These are phyloP conservation scores for Chiua virens DNA, from an alignment of 768 basidiomycete species.

Conservation along the genomic window DNA sequence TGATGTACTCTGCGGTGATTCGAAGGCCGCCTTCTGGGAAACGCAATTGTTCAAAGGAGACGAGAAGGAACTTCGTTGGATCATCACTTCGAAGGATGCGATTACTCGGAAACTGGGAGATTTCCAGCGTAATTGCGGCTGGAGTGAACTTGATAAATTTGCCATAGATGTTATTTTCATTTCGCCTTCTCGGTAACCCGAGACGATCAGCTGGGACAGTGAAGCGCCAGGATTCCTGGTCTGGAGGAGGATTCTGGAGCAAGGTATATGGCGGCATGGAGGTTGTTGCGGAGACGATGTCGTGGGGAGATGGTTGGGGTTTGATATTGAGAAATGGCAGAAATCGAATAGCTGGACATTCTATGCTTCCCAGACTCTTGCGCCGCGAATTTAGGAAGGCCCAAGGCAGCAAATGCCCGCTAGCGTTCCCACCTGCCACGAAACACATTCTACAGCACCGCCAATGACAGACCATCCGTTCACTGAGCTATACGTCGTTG, in stretches of 20 bases:
- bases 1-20: conserved; percentile 54
- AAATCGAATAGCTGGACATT: conserved; percentile 1
- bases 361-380: conserved; percentile 1
- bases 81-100: conserved; percentile 61
- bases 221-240: conserved; percentile 58
- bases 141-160: conserved; percentile 52
- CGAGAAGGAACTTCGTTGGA: conserved; percentile 52
- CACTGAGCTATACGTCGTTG: conserved; percentile 44
- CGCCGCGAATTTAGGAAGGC: conserved; percentile 12
- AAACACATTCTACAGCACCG: conserved; percentile 1
- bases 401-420: conserved; percentile 4
- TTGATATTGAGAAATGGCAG: not conserved
- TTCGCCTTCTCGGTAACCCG: conserved; percentile 24
- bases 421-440: conserved; percentile 18
- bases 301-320: not conserved
- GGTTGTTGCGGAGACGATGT: not conserved
- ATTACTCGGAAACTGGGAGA: conserved; percentile 52
- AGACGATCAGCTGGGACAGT: conserved; percentile 34
- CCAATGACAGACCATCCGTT: not conserved
- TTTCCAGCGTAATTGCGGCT: conserved; percentile 50
- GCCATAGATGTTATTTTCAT: conserved; percentile 34
- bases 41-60: conserved; percentile 52
- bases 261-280: conserved; percentile 24
- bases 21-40: conserved; percentile 53
- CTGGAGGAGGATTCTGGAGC: conserved; percentile 42